Evolutionary conservation across 805 yeast species (phyloP).

Genomic region (Candida tibetensis): DNA sequence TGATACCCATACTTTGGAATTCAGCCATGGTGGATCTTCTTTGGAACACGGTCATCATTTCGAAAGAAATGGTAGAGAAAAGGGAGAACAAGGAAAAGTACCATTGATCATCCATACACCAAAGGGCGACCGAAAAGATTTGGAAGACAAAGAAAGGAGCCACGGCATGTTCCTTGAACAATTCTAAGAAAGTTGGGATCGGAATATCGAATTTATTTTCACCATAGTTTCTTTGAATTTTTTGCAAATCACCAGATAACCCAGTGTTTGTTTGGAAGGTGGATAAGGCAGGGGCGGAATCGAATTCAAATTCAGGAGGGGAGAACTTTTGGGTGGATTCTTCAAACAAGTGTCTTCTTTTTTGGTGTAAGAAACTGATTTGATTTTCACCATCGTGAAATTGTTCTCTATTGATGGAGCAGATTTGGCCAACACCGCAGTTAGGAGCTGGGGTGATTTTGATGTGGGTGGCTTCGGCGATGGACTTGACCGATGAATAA

Average conservation of each 20-base stretch:
- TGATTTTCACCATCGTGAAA: slow-evolving; percentile 59
- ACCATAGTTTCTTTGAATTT: slow-evolving; percentile 64
- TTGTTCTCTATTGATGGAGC: slow-evolving; percentile 53
- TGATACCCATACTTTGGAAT: slow-evolving; percentile 95
- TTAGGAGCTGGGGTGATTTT: slow-evolving; percentile 80
- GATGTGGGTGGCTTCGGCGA: slow-evolving; percentile 68
- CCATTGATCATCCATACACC: slow-evolving; percentile 98
- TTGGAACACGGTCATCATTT: slow-evolving; percentile 91
- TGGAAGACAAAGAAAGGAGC: slow-evolving; percentile 98
- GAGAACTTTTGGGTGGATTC: slow-evolving; percentile 52
- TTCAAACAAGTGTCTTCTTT: slow-evolving; percentile 81
- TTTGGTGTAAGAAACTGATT: slow-evolving; percentile 79
- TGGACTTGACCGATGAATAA: slow-evolving; percentile 49
- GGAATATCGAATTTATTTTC: slow-evolving; percentile 91
- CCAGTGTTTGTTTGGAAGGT: slow-evolving; percentile 59
- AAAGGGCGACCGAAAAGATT: slow-evolving; percentile 88
- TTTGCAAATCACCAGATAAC: slow-evolving; percentile 49
- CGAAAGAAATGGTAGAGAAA: slow-evolving; percentile 90
- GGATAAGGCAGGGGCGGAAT: slow-evolving; percentile 53
- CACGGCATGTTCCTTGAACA: slow-evolving; percentile 95
- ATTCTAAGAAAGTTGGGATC: slow-evolving; percentile 82
- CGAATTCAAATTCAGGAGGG: slow-evolving; percentile 79
- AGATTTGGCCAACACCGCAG: slow-evolving; percentile 81
- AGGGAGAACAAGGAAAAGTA: slow-evolving; percentile 87
- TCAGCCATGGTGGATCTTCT: slow-evolving; percentile 92